Evolutionary conservation across 768 basidiomycete species (phyloP).

Genomic region (Suillus hirtellus): DNA sequence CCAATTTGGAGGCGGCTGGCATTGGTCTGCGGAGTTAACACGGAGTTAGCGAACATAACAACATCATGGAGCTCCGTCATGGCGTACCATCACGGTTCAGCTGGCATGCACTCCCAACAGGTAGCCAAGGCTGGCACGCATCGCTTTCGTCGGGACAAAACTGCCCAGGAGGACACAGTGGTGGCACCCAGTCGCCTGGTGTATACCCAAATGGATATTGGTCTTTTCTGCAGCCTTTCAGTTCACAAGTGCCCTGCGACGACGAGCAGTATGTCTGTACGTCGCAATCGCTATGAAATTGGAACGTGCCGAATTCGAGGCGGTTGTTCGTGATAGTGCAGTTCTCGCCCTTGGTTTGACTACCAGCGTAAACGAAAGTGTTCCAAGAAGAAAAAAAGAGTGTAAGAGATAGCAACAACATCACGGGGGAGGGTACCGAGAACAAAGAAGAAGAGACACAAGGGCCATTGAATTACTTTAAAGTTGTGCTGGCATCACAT

Average conservation of each 20-base stretch:
- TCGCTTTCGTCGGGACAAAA: conserved; percentile 89
- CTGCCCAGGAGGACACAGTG: conserved; percentile 56
- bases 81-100: conserved; percentile 80
- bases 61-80: neutral
- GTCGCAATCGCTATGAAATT: conserved; percentile 80
- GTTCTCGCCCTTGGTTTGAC: conserved; percentile 40
- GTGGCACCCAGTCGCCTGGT: conserved; percentile 48
- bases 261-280: conserved; percentile 64
- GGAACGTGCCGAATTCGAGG: conserved; percentile 74
- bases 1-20: conserved; percentile 66
- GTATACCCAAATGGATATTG: conserved; percentile 75
- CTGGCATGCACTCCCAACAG: conserved; percentile 73
- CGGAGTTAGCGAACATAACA: conserved; percentile 4
- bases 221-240: conserved; percentile 73
- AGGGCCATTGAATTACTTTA: neutral
- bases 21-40: conserved; percentile 61
- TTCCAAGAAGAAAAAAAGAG: conserved; percentile 53
- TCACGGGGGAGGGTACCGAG: conserved; percentile 13
- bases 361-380: conserved; percentile 47
- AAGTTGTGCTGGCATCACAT: neutral
- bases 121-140: conserved; percentile 57
- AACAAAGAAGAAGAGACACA: conserved; percentile 7
- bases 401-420: conserved; percentile 41
- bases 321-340: conserved; percentile 62
- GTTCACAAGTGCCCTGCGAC: conserved; percentile 51